phyloP scores from a whole-genome alignment of 2,329 filamentous ascomycete species.

The Botrytis hyacinthi region DNA sequence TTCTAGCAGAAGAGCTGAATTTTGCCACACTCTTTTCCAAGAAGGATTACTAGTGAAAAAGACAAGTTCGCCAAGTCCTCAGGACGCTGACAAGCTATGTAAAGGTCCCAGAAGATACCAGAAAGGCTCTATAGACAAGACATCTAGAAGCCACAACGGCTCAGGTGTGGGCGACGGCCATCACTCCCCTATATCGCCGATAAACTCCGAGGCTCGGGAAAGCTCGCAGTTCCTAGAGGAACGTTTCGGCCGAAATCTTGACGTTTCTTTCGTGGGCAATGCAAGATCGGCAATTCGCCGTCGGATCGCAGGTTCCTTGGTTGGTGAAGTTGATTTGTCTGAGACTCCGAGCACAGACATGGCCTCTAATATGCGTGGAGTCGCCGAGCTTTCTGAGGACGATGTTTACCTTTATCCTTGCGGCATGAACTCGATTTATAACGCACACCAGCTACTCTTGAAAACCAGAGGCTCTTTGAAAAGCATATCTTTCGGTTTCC shows the following conservation, averaged over 20 bases:
- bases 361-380: slow-evolving; percentile 51
- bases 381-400: slow-evolving; percentile 70
- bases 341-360: slow-evolving; percentile 53
- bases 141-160: slow-evolving; percentile 29
- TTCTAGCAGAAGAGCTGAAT: slow-evolving; percentile 87
- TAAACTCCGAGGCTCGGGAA: slow-evolving; percentile 50
- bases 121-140: slow-evolving; percentile 52
- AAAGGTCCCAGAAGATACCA: slow-evolving; percentile 84
- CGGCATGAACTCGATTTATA: slow-evolving; percentile 96
- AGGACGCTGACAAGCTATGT: slow-evolving; percentile 32
- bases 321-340: slow-evolving; percentile 65
- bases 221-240: slow-evolving; percentile 85
- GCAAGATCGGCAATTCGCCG: slow-evolving; percentile 83
- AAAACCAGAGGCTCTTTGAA: slow-evolving; percentile 61
- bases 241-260: slow-evolving; percentile 87
- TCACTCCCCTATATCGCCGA: slow-evolving; percentile 11
- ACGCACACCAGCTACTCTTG: slow-evolving; percentile 73
- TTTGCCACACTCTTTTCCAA: slow-evolving; percentile 72
- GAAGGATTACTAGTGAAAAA: slow-evolving; percentile 63
- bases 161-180: slow-evolving; percentile 14
- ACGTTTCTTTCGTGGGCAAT: slow-evolving; percentile 72
- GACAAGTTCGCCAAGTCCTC: slow-evolving; percentile 31
- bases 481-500: slow-evolving; percentile 93
- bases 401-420: slow-evolving; percentile 87
- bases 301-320: slow-evolving; percentile 84